These are phyloP conservation scores for Mychonastes homosphaera DNA, from an alignment of 139 green algal genomes.

Conservation along the genomic window DNA sequence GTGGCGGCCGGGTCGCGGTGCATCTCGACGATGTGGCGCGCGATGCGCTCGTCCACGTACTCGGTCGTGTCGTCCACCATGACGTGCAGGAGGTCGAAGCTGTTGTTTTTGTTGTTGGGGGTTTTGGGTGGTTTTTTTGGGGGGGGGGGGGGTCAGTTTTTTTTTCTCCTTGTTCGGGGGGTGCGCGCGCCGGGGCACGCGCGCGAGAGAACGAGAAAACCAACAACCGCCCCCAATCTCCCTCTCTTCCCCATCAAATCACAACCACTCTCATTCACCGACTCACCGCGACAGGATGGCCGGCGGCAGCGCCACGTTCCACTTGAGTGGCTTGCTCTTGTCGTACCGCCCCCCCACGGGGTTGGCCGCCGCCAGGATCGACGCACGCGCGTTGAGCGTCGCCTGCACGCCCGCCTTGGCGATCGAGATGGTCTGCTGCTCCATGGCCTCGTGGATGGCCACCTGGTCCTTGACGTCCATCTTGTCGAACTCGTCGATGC, in stretches of 20 bases:
- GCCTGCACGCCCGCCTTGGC: slow-evolving; percentile 95
- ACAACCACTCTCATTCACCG: background rate
- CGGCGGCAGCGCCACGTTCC: slow-evolving; percentile 81
- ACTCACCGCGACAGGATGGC: slow-evolving; percentile 74
- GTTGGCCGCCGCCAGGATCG: slow-evolving; percentile 94
- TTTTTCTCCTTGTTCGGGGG: no score
- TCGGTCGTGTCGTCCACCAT: slow-evolving; percentile 89
- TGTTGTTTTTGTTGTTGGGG: no score
- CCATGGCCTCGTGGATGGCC: slow-evolving; percentile 84
- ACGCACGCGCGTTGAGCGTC: slow-evolving; percentile 88
- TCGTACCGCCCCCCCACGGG: slow-evolving; percentile 88
- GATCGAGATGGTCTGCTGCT: slow-evolving; percentile 99
- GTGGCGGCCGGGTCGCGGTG: slow-evolving; percentile 38
- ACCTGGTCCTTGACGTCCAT: slow-evolving; percentile 89
- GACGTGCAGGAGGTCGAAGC: slow-evolving; percentile 91
- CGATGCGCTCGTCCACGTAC: slow-evolving; percentile 59
- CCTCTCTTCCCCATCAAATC: no score
- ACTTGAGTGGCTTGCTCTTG: slow-evolving; percentile 73
- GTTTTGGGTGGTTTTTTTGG: no score
- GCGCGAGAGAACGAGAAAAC: no score
- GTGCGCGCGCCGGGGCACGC: no score
- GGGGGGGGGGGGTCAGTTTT: no score
- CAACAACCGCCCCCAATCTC: no score
- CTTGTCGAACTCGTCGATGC: slow-evolving; percentile 97
- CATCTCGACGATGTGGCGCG: slow-evolving; percentile 66